Conservation (phyloP, 2,329 filamentous ascomycete genomes). For the Hymenoscyphus repandus region DNA sequence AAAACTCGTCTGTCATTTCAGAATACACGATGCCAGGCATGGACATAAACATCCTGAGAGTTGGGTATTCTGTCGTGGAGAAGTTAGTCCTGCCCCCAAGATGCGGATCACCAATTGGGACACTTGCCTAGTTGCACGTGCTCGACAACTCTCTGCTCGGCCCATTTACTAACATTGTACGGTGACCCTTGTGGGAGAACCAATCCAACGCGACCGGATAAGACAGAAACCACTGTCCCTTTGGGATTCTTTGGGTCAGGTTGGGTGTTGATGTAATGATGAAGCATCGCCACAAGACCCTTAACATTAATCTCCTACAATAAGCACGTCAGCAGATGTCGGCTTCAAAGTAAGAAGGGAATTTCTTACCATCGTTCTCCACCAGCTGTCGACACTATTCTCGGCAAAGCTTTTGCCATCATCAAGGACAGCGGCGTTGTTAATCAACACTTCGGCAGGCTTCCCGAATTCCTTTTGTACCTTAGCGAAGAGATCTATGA, state of each 20-base stretch:
- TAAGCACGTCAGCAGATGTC: neutral
- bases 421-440: constrained; percentile 38
- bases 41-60: constrained; percentile 39
- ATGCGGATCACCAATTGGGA: neutral
- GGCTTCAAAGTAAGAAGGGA: neutral
- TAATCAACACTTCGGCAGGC: constrained; percentile 36
- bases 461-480: constrained; percentile 18
- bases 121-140: constrained; percentile 25
- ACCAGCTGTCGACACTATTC: constrained; percentile 40
- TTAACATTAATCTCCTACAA: constrained; percentile 46
- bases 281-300: constrained; percentile 41
- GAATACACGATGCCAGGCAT: constrained; percentile 39
- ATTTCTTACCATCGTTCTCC: constrained; percentile 28
- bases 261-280: constrained; percentile 41
- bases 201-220: constrained; percentile 36
- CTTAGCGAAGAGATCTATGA: constrained; percentile 14
- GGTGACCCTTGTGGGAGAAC: constrained; percentile 33
- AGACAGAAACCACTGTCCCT: constrained; percentile 37
- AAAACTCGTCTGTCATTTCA: constrained; percentile 2
- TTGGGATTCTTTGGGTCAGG: constrained; percentile 13
- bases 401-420: constrained; percentile 33
- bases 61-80: constrained; percentile 39
- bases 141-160: constrained; percentile 39
- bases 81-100: neutral
- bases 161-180: constrained; percentile 44